Evolutionary conservation across 139 green algal genomes (phyloP), one percentile per base, ranked within the genome.

Genomic region (Spirogloea muscicola): DNA sequence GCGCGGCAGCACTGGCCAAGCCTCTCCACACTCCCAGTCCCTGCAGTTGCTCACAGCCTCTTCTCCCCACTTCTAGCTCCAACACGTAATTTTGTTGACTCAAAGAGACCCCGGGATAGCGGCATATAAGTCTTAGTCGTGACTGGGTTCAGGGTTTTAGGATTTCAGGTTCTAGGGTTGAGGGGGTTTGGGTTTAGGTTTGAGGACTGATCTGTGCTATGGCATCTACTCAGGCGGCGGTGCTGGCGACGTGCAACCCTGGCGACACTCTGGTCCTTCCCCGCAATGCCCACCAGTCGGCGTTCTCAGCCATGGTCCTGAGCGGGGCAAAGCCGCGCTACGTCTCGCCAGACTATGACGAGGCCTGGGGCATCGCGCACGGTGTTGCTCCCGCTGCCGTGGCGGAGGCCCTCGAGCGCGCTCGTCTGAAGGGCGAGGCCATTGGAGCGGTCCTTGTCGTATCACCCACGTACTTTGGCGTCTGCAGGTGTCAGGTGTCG

Each of bases 381-480:
- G 69, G 75, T 25, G 48, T 72, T 3, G 9, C 40, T 3, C 40
- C 66, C 21, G 42, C 51, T 48, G 46, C 36, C 16, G n/a, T 60
- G 3, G 42, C 10, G 13, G 31, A 16, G 3, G 39, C 40, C 7
- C 25, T 76, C 7, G 29, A 5, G 52, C 49, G 40, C 5, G 62
- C 37, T 60, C 40, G 37, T 7, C 6, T 9, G 52, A 33, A 62
- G 52, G 62, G 62, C 21, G 62, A 63, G n/a, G 18, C 29, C 37
- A 51, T 88, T 27, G 72, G 49, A 1, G 91, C 86, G 0, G 91
- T 88, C 13, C 69, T 96, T 10, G 65, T 96, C 1, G 89, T 93
- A 3, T 96, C 89, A 1, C 91, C 92, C 16, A 96, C 92, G 4
- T 97, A 97, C 84, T 91, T 89, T 66, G 92, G 92, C 0, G 82